phyloP scores from a whole-genome alignment of 2,329 filamentous ascomycete species.

The Pleurostoma richardsiae region DNA sequence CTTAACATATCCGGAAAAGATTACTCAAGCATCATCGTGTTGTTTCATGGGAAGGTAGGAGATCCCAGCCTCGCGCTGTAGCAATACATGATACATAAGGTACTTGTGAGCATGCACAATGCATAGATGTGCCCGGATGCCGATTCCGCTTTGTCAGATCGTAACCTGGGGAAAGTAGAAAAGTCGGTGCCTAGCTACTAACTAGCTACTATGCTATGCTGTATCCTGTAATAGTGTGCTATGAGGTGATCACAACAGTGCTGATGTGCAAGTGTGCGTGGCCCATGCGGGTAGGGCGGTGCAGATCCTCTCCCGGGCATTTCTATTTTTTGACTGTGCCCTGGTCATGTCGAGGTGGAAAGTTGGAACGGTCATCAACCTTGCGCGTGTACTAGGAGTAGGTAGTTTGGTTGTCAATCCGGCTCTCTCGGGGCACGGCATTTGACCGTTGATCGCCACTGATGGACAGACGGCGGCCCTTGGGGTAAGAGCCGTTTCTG shows the following conservation, averaged over 20 bases:
- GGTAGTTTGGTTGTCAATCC: background rate
- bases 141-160: no score
- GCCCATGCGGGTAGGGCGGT: constrained; percentile 7
- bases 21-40: no score
- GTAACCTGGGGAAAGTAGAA: no score
- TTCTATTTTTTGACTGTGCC: constrained; percentile 3
- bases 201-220: background rate
- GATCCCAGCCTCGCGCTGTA: background rate
- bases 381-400: no score
- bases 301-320: constrained; percentile 4
- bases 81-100: background rate
- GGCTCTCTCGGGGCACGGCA: background rate
- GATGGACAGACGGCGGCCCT: background rate
- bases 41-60: no score
- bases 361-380: background rate
- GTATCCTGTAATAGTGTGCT: background rate
- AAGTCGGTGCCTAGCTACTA: no score
- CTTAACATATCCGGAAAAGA: no score
- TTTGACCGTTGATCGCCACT: background rate
- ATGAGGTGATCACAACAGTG: background rate
- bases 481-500: no score
- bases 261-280: background rate
- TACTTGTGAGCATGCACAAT: background rate
- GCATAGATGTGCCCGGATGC: no score
- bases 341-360: background rate